Evolutionary conservation across 1,284 basidiomycete species (phyloP), one percentile per base, ranked within the genome.

Genomic region (Fomitopsis betulina): DNA sequence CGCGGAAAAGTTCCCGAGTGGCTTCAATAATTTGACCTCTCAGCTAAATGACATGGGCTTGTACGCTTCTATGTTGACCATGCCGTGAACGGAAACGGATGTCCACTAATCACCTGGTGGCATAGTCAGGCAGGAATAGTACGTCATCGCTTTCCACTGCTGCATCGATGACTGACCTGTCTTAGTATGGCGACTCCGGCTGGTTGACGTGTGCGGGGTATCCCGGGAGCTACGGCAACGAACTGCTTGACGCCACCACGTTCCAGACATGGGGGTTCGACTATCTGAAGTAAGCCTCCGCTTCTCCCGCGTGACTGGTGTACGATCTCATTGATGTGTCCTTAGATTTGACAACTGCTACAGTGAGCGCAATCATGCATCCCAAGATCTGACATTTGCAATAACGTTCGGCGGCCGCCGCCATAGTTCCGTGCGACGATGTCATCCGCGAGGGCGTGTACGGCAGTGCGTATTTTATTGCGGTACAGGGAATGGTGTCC

Each of bases 191-290:
- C 42, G 79, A 80, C 60, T 76, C 49, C 4, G 49, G 49, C 1
- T 51, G 49, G 49, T 21, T 8, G 49, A 51, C 49, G n/a, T 51
- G 49, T 32, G 32, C 30, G 9, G 49, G 33, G 2, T 51, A 51
- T 21, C 49, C 49, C 13, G 49, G 49, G n/a, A 51, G 49, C 49
- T 51, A 35, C 33, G 19, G 33, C 30, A 51, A 82, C 58, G 79
- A 82, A 65, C 62, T 64, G 9, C 70, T 72, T 49, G 77, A 79
- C 63, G 72, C 67, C 2, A 68, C 70, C 55, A 73, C 72, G 8
- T 78, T 75, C 65, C 71, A 72, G 33, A 70, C 77, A 33, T 82
- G 79, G 79, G 78, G 78, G 0, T 80, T 81, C 58, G 77, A 81
- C 63, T 76, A 76, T 59, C 68, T 81, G 6, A 82, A 81, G 78